Percentiles rank a stretch among this genome's conserved stretches.
phyloP scores from a whole-genome alignment of 139 green algal species.

The Tetraselmis chui region DNA sequence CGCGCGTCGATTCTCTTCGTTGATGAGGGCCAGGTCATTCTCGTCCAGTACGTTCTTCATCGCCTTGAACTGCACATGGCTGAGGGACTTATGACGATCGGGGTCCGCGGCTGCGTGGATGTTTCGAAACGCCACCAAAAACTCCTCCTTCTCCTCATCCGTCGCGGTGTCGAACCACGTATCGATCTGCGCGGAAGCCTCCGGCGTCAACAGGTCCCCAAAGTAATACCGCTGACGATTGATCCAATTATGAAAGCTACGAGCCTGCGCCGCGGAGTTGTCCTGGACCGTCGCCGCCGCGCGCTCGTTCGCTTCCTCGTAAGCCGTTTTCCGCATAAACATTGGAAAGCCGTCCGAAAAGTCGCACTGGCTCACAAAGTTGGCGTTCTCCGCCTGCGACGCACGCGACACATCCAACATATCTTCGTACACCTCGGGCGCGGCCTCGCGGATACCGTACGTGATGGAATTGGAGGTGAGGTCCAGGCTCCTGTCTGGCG shows the following conservation, averaged over 20 bases:
- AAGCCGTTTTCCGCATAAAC: neutral
- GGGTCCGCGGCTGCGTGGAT: neutral
- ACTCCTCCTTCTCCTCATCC: neutral
- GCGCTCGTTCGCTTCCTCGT: neutral
- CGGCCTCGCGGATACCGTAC: neutral
- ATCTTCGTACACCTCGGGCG: neutral
- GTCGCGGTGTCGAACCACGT: neutral
- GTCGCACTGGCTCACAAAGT: neutral
- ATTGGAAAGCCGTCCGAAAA: neutral
- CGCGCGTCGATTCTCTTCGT: neutral
- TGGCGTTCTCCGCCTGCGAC: neutral
- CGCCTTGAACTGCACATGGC: neutral
- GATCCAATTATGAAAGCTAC: neutral
- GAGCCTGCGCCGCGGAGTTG: neutral
- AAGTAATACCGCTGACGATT: neutral
- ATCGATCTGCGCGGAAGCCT: neutral
- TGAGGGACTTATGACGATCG: neutral
- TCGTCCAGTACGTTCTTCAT: neutral
- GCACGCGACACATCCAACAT: neutral
- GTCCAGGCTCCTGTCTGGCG: neutral
- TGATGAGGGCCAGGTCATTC: neutral
- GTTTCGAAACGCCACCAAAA: neutral
- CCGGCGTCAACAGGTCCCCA: neutral
- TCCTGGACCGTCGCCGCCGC: neutral
- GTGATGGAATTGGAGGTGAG: neutral